Evolutionary conservation across 306 rosid genomes (phyloP), one percentile per base, ranked within the genome.

Genomic region (Trifolium pratense): DNA sequence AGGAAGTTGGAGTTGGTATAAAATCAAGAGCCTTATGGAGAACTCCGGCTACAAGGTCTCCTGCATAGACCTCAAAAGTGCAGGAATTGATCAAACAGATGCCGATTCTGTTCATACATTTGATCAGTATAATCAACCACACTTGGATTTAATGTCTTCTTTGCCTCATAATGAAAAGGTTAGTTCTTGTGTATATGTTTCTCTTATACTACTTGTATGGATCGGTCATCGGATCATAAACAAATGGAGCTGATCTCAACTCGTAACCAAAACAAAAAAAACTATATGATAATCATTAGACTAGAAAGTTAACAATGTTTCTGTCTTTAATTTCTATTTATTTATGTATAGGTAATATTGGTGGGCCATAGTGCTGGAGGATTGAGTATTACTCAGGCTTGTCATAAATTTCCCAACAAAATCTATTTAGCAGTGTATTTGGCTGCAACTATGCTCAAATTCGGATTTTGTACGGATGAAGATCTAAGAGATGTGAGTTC

Each of bases 301-400:
- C n/a, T n/a, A n/a, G n/a, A n/a, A n/a, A n/a, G n/a, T n/a, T n/a
- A n/a, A n/a, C n/a, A n/a, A n/a, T n/a, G n/a, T n/a, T n/a, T n/a
- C n/a, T n/a, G n/a, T n/a, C n/a, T n/a, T n/a, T n/a, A n/a, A n/a
- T n/a, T n/a, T n/a, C n/a, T n/a, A n/a, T n/a, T n/a, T n/a, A n/a
- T n/a, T n/a, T n/a, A n/a, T n/a, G n/a, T n/a, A n/a, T n/a, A 93
- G 97, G 90, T 89, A 43, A 83, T 90, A 68, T 75, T 93, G 83
- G 98, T 93, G 51, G 98, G 96, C 1, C 97, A 89, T 20, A 93
- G 98, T 75, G 98, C 98, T 12, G 97, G 98, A 70, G 97, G 98
- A 62, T 74, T 90, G 55, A 90, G 89, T 65, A 74, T 90, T 69
- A 93, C 96, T 23, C 87, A 85, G 75, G 93, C 93, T 7, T 82